Base-by-base conservation (phyloP, 768 basidiomycete genomes). In the Pluteus cervinus region DNA sequence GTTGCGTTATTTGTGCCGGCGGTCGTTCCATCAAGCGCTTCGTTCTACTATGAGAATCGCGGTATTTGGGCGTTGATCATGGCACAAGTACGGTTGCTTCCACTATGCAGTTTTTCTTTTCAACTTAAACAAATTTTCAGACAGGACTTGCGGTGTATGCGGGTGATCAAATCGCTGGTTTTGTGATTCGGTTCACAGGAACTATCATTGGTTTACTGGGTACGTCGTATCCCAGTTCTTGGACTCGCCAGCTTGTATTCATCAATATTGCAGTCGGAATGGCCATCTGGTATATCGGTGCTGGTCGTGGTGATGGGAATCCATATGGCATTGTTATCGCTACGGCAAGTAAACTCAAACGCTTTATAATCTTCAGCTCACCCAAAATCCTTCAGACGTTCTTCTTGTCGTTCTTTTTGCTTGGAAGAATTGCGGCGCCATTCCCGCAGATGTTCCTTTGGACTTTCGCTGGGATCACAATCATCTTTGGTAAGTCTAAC, bases 11-110 rank as follows among this genome's bases (percentile, higher is more conserved):
- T 66, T 66, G 47, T 66, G 4, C 68, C 68, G 11, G 46, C 61
- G 14, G 68, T 68, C 7, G 61, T 59, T 31, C 42, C 40, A 3
- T 44, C 52, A 8, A 62, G 54, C 7, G 65, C 66, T 3, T 66
- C 61, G 62, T 67, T 70, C 39, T 67, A 63, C 43, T 70, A 68
- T 35, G 48, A 47, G 5, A 61, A 70, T 32, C 62, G 62, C 17
- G 68, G 67, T 5, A 33, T 70, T 10, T 70, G 68, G 68, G 66
- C 63, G 8, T 49, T 70, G 42, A 68, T 70, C 25, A 68, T 67
- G 67, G 62, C 58, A 8, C 68, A 69, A 51, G 61, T 62, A 28
- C 28, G n/a, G 49, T 46, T 14, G 4, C n/a, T 15, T 15, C 16
- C 17, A 7, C 30, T 32, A 24, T 30, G n/a, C 4, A 25, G 12